Percentiles rank a stretch among this genome's conserved stretches.
Conservation (phyloP, 768 basidiomycete genomes). For the Termitomyces sp. region DNA sequence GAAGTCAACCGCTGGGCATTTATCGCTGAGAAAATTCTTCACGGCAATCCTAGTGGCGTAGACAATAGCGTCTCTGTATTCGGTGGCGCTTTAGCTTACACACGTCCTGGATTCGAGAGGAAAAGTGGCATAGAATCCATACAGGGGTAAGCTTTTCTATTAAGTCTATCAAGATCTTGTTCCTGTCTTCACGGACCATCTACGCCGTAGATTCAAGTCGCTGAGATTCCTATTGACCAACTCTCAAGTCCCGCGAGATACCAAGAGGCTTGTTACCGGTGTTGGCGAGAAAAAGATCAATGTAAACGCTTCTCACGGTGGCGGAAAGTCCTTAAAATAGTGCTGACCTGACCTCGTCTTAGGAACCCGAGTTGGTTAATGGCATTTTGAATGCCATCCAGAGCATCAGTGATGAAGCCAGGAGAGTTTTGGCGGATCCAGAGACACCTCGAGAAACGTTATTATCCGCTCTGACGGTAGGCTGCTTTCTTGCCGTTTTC, state of each 20-base stretch:
- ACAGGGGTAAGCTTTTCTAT: slow-evolving; percentile 57
- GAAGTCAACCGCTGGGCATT: slow-evolving; percentile 92
- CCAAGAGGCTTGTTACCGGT: slow-evolving; percentile 90
- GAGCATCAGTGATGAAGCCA: slow-evolving; percentile 77
- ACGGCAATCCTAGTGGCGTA: slow-evolving; percentile 96
- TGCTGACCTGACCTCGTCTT: slow-evolving; percentile 10
- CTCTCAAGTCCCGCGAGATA: slow-evolving; percentile 89
- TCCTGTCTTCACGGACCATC: slow-evolving; percentile 10
- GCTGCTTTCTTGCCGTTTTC: slow-evolving; percentile 23
- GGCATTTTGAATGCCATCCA: slow-evolving; percentile 79
- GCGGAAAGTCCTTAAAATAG: slow-evolving; percentile 2
- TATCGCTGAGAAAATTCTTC: slow-evolving; percentile 90
- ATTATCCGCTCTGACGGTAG: slow-evolving; percentile 62
- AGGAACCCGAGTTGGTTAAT: slow-evolving; percentile 86
- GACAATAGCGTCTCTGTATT: slow-evolving; percentile 93
- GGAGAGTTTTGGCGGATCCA: slow-evolving; percentile 65
- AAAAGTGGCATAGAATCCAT: slow-evolving; percentile 81
- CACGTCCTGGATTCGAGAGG: slow-evolving; percentile 69
- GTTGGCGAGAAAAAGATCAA: slow-evolving; percentile 67
- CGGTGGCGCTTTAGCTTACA: slow-evolving; percentile 91
- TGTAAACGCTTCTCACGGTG: slow-evolving; percentile 29
- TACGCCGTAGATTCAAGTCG: slow-evolving; percentile 71
- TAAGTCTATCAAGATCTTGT: slow-evolving; percentile 3
- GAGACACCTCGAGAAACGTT: slow-evolving; percentile 62
- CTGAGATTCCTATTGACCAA: slow-evolving; percentile 88